Evolutionary conservation across 208 protist species (phyloP).

Genomic region (Leishmania tropica): DNA sequence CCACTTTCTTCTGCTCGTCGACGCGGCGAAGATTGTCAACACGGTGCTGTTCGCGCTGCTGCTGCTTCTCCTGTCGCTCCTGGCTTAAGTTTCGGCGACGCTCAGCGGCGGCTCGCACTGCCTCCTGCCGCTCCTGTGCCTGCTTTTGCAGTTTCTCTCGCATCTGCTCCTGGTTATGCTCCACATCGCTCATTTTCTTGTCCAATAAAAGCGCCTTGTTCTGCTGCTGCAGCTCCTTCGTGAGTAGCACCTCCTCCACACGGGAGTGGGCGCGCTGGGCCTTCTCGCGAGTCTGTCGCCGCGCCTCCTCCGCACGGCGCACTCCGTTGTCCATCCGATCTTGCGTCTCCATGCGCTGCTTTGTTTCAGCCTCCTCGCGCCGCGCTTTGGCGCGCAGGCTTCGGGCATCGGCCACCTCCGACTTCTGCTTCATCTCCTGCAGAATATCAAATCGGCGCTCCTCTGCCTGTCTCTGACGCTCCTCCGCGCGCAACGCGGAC

Average conservation of each 20-base stretch:
- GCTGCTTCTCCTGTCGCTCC: constrained; percentile 69
- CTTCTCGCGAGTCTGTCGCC: constrained; percentile 65
- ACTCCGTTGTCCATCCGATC: constrained; percentile 66
- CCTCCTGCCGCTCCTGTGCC: constrained; percentile 73
- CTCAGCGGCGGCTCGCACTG: constrained; percentile 73
- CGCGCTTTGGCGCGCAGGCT: constrained; percentile 58
- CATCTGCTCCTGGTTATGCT: constrained; percentile 79
- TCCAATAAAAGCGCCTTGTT: constrained; percentile 70
- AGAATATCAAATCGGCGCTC: constrained; percentile 72
- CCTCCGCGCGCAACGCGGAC: constrained; percentile 74
- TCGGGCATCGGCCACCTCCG: constrained; percentile 54
- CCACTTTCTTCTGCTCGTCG: constrained; percentile 78
- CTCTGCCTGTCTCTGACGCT: constrained; percentile 84
- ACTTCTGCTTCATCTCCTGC: constrained; percentile 72
- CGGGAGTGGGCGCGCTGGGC: constrained; percentile 60
- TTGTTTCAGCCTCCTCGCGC: constrained; percentile 67
- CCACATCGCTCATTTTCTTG: constrained; percentile 79
- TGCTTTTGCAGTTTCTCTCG: constrained; percentile 66
- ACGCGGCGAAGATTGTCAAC: constrained; percentile 46
- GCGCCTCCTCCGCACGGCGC: constrained; percentile 71
- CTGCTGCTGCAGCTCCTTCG: constrained; percentile 72
- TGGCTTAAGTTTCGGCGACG: constrained; percentile 71
- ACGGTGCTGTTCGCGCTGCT: constrained; percentile 68
- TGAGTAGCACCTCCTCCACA: constrained; percentile 81
- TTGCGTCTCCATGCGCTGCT: constrained; percentile 54